Base-by-base conservation (phyloP, 495 filamentous ascomycete genomes). In the Platismatia glauca region DNA sequence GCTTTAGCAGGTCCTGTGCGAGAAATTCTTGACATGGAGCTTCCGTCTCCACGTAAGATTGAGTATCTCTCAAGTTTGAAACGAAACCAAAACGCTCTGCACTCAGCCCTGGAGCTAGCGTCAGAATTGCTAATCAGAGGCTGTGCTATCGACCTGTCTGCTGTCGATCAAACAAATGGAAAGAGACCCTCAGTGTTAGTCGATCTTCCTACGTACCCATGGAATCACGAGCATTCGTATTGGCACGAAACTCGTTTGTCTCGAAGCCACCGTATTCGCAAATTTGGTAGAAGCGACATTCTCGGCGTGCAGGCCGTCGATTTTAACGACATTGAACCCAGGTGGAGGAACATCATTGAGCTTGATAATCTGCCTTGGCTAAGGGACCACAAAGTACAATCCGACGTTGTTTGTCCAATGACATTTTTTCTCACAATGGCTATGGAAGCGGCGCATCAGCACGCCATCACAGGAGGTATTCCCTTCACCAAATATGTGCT, bases 1-100 rank as follows among this genome's bases (percentile, higher is more conserved):
- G 71, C 76, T 3, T 71, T 81, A 7, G 66, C 67, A 2, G 72
- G 71, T 0, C 76, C 78, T 16, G 37, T 78, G 7, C 64, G 71
- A n/a, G 71, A 78, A 39, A 75, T 74, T 7, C 33, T 68, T 2
- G 27, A 31, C 18, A 29, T 20, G 24, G 31, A 24, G 15, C 7
- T 22, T 9, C 7, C 16, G 16, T 6, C 41, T 22, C n/a, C 22
- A 4, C 16, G 60, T 2, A 44, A 46, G 20, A 46, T 59, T 34
- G 39, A 41, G 12, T 59, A 59, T 22, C 38, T 33, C 27, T n/a
- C 57, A 20, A 29, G 20, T 1, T 27, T 59, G 20, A 12, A 20
- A 24, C 39, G 41, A 4, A 34, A 59, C 1, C n/a, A 12, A 0
- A 35, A 18, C 44, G 58, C 58, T 35, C 0, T 34, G 2, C 39